phyloP scores from a whole-genome alignment of 2,329 filamentous ascomycete species.

The Kalmusia sp. region DNA sequence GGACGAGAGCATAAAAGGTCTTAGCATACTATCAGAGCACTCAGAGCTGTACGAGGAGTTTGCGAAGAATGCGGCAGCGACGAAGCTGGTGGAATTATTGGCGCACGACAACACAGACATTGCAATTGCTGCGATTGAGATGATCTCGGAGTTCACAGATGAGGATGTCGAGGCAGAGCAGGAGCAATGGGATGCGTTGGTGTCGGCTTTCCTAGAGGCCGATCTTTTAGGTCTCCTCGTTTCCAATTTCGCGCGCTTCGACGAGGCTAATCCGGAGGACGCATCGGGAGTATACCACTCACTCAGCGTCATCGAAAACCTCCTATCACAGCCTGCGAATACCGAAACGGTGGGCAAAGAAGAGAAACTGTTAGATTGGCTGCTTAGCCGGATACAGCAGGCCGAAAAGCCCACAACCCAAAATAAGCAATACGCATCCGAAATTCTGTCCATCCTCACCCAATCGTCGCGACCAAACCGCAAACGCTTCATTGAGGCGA shows the following conservation, averaged over 20 bases:
- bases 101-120: constrained; percentile 98
- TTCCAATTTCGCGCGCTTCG: constrained; percentile 78
- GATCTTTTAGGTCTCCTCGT: constrained; percentile 77
- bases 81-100: constrained; percentile 78
- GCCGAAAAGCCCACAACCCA: constrained; percentile 75
- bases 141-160: constrained; percentile 89
- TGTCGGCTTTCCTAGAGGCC: constrained; percentile 66
- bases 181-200: constrained; percentile 80
- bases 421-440: constrained; percentile 94
- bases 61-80: constrained; percentile 74
- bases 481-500: constrained; percentile 65
- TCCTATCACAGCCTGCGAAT: constrained; percentile 74
- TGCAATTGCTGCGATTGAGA: constrained; percentile 87
- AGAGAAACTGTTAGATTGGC: constrained; percentile 74
- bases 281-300: constrained; percentile 86
- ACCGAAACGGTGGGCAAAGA: constrained; percentile 77
- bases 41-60: constrained; percentile 83
- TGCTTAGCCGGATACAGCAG: constrained; percentile 75
- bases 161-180: constrained; percentile 86
- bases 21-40: constrained; percentile 88
- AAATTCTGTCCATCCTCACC: constrained; percentile 86
- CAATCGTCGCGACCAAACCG: constrained; percentile 76
- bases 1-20: constrained; percentile 83
- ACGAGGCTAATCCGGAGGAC: constrained; percentile 77
- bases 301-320: constrained; percentile 80